Evolutionary conservation across 345 rosid species (phyloP).

Genomic region (Eucalyptus melliodora): DNA sequence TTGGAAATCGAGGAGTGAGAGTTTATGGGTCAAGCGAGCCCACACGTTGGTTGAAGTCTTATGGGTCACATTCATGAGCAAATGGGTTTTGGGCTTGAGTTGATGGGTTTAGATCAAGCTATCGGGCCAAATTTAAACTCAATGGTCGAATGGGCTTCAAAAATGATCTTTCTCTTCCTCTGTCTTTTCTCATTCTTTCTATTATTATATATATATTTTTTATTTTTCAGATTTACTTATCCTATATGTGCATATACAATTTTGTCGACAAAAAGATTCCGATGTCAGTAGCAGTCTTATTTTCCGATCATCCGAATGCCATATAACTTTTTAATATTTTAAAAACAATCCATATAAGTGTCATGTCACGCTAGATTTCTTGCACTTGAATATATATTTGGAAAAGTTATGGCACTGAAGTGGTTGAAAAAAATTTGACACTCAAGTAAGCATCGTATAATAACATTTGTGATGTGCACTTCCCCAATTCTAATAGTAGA

Average conservation of each 20-base stretch:
- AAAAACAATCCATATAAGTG: too few species aligned
- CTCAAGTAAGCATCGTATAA: neutral
- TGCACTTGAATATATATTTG: too few species aligned
- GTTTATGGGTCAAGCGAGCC: neutral
- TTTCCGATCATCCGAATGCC: fast-evolving
- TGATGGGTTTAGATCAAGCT: neutral
- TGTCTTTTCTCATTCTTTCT: too few species aligned
- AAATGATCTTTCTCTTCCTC: neutral
- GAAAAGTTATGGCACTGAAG: too few species aligned
- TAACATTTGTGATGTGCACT: fast-evolving
- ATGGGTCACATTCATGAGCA: neutral
- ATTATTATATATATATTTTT: too few species aligned
- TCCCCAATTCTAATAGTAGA: too few species aligned
- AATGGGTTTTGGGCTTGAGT: neutral
- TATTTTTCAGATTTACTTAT: neutral
- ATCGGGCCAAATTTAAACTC: neutral
- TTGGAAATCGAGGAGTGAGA: too few species aligned
- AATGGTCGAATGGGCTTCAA: neutral
- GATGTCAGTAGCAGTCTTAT: fast-evolving
- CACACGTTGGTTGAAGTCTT: neutral
- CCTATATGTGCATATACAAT: neutral
- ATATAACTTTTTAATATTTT: too few species aligned
- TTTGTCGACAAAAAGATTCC: too few species aligned
- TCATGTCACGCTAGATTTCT: fast-evolving
- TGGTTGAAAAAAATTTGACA: too few species aligned